Evolutionary conservation across 805 yeast species (phyloP), one percentile per base, ranked within the genome.

Genomic region (Starmerella vaccinii): DNA sequence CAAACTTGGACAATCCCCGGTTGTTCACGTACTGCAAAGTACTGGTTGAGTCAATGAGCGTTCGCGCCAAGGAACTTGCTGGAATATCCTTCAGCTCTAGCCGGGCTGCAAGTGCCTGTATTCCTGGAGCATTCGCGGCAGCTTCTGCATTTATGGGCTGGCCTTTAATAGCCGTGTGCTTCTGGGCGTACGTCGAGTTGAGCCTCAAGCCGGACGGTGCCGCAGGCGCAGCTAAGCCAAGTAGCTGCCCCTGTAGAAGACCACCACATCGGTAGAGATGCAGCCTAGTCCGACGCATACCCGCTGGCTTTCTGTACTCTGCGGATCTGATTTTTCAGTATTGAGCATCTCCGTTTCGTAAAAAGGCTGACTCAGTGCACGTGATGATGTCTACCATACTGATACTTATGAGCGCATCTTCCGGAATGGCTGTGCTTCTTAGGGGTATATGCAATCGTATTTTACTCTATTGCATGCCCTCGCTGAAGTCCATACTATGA

Each of bases 101-200:
- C 66, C 98, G 78, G 18, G 84, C 70, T 61, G 86, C 95, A 52
- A 90, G 73, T 4, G 96, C 81, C 33, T 76, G 76, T 49, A 92
- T 71, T n/a, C 81, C 75, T 1, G 95, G 84, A 10, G 87, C 77
- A 61, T 76, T 68, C 3, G 61, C 54, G 3, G 84, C 83, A 18
- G 74, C 69, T 23, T 71, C 76, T 50, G 78, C 81, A 0, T 76
- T 54, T 29, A 78, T 61, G 21, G 66, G 59, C 47, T 58, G 53
- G 42, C 63, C 63, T 44, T 53, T 51, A 40, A 50, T 50, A 10
- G 40, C 47, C 8, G 58, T 55, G 45, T 59, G 59, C 33, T 58
- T 56, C 16, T 54, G 49, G 2, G 55, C 59, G 44, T 55, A 59
- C 8, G 56, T 12, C 4, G 46, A 43, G 46, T 30, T 43, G 19